Evolutionary conservation across 768 basidiomycete genomes (phyloP).

Genomic region (Suillus subalutaceus): DNA sequence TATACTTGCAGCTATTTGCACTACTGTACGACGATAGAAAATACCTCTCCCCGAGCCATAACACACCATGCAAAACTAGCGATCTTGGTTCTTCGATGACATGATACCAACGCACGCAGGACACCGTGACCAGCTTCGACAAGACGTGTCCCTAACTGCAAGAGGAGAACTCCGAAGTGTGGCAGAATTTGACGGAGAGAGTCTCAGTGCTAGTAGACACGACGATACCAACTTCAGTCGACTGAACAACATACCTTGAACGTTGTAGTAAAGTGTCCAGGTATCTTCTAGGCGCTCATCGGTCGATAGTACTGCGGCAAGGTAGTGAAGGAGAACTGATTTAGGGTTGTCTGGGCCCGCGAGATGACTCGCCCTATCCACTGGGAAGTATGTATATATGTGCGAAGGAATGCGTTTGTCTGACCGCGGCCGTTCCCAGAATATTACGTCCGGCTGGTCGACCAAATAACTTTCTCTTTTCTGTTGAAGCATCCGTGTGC

Average conservation of each 20-base stretch:
- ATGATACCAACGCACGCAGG: no score
- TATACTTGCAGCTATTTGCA: neutral
- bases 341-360: neutral
- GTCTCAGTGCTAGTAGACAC: constrained; percentile 55
- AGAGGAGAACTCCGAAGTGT: constrained; percentile 42
- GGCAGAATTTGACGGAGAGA: constrained; percentile 44
- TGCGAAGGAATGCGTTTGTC: constrained; percentile 13
- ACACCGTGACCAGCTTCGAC: neutral
- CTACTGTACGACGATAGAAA: neutral
- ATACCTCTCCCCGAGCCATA: neutral
- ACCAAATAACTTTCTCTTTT: constrained; percentile 27
- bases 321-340: neutral
- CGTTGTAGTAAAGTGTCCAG: constrained; percentile 55
- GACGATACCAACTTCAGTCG: no score
- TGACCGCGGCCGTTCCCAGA: constrained; percentile 21
- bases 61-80: neutral
- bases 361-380: neutral
- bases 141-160: constrained; percentile 31
- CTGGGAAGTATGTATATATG: neutral
- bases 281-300: constrained; percentile 32
- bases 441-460: constrained; percentile 19
- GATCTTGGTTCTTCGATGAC: neutral
- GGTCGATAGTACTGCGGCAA: constrained; percentile 2
- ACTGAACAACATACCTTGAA: constrained; percentile 43
- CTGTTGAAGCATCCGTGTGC: constrained; percentile 20